Evolutionary conservation across 345 rosid species (phyloP).

Genomic region (Salix viminalis): DNA sequence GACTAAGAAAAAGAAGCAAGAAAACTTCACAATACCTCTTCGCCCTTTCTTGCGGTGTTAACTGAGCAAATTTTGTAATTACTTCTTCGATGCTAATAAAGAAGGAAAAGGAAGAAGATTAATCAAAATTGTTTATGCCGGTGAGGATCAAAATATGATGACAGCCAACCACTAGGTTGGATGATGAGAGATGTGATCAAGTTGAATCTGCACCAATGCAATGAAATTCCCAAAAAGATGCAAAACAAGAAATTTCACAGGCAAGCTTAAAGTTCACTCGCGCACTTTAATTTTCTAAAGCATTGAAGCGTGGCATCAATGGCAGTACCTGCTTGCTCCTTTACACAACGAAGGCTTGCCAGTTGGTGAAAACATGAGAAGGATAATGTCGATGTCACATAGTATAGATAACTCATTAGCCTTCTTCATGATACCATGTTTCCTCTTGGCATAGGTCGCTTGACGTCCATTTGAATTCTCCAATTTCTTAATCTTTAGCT

Average conservation of each 20-base stretch:
- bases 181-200: not conserved
- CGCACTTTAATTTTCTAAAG: not conserved
- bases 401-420: conserved; percentile 69
- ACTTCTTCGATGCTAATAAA: conserved; percentile 23
- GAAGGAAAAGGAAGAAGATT: not conserved
- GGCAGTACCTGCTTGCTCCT: conserved; percentile 51
- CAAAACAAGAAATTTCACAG: not conserved
- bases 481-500: conserved; percentile 65
- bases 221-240: not conserved
- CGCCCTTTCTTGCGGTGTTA: conserved; percentile 32
- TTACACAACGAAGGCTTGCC: conserved; percentile 60
- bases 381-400: conserved; percentile 62
- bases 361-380: conserved; percentile 75
- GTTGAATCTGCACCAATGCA: not conserved
- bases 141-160: not conserved
- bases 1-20: not conserved
- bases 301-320: not conserved
- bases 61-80: conserved; percentile 23
- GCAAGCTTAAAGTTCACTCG: not conserved
- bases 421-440: conserved; percentile 69
- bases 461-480: conserved; percentile 66
- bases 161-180: not conserved
- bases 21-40: conserved; percentile 16
- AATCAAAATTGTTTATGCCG: not conserved
- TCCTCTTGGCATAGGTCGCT: conserved; percentile 68